These are phyloP conservation scores for Solanum virginianum DNA, from an alignment of 257 asterid genomes.

Conservation along the genomic window DNA sequence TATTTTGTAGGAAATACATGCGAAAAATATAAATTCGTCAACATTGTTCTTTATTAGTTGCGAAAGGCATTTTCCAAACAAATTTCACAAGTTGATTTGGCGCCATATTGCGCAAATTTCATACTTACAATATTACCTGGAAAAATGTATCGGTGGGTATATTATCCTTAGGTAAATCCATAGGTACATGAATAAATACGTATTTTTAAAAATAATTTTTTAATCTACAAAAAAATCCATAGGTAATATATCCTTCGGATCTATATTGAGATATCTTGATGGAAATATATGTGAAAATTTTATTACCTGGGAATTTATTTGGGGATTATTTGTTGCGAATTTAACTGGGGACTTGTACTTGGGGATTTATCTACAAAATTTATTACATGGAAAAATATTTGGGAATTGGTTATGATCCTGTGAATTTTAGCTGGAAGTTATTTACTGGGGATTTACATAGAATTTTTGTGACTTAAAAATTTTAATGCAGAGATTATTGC, in stretches of 20 bases:
- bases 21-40: too few species aligned
- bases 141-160: background rate
- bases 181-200: background rate
- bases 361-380: background rate
- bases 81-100: background rate
- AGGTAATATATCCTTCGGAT: background rate
- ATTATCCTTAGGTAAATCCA: background rate
- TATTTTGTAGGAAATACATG: background rate
- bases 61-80: background rate
- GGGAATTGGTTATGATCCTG: background rate
- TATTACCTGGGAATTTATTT: too few species aligned
- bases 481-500: too few species aligned
- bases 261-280: background rate
- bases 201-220: background rate
- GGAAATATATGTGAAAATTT: background rate
- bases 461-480: too few species aligned
- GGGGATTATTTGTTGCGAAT: background rate
- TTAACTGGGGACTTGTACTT: background rate
- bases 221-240: background rate
- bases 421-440: too few species aligned
- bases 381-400: background rate
- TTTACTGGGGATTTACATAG: too few species aligned
- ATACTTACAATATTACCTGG: background rate
- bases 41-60: background rate
- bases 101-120: background rate